Conservation (phyloP, 164 flowering plant species). For the Malania oleifera region DNA sequence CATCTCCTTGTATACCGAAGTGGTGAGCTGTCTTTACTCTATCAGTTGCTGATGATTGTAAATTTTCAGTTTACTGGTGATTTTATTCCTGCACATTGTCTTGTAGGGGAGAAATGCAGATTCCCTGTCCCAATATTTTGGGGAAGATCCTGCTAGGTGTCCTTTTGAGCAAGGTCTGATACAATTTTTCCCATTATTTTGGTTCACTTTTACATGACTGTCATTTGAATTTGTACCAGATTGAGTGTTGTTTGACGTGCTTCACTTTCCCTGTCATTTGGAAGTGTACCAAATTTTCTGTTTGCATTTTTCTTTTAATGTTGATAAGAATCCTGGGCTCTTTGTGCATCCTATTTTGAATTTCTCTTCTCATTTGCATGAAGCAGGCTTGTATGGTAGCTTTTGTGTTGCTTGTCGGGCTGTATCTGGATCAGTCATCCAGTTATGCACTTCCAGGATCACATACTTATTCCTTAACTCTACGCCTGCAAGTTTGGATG, state of each 20-base stretch:
- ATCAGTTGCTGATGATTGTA: constrained; percentile 1
- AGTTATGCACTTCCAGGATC: too few species aligned
- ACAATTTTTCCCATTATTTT: neutral
- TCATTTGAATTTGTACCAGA: too few species aligned
- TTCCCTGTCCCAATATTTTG: constrained; percentile 90
- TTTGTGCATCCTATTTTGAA: neutral
- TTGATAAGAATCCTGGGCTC: neutral
- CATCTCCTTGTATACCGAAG: constrained; percentile 88
- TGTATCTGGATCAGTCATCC: too few species aligned
- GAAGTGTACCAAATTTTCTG: neutral
- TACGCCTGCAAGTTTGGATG: too few species aligned
- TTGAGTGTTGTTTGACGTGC: too few species aligned
- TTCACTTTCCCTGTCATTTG: neutral
- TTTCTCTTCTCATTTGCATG: too few species aligned
- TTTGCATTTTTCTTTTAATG: neutral
- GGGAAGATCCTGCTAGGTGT: constrained; percentile 97
- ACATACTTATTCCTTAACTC: neutral
- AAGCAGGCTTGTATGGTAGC: neutral
- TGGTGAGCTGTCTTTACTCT: constrained; percentile 48
- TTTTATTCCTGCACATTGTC: constrained; percentile 5
- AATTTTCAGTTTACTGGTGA: neutral
- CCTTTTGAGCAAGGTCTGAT: constrained; percentile 96
- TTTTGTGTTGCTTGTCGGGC: too few species aligned
- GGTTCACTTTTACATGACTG: neutral
- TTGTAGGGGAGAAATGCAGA: constrained; percentile 97